Evolutionary conservation across 371 early-diverging fungal species (phyloP).

Genomic region (Mucor plumbeus): DNA sequence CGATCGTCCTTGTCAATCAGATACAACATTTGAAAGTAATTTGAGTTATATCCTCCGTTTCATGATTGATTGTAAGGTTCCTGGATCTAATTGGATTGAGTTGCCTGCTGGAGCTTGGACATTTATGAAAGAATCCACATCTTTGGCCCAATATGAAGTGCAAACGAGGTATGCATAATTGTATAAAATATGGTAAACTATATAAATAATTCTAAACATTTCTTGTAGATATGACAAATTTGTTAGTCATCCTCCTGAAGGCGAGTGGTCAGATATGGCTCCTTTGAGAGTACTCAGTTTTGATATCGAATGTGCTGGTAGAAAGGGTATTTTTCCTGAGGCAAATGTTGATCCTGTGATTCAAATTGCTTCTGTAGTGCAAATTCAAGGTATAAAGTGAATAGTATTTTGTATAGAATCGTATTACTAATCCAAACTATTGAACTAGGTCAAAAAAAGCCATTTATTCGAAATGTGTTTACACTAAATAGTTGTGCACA

Average conservation of each 20-base stretch:
- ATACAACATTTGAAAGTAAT: conserved; percentile 91
- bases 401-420: neutral
- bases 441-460: conserved; percentile 71
- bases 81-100: conserved; percentile 95
- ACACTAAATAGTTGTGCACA: conserved; percentile 88
- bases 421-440: neutral
- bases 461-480: conserved; percentile 94
- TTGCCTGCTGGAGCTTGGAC: conserved; percentile 77
- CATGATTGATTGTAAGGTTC: conserved; percentile 95
- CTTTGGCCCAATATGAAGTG: conserved; percentile 87
- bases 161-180: conserved; percentile 58
- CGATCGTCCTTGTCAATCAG: conserved; percentile 44
- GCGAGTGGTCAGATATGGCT: conserved; percentile 93
- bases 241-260: conserved; percentile 87
- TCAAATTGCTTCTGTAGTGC: conserved; percentile 98
- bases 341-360: conserved; percentile 97
- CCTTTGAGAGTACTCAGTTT: conserved; percentile 97
- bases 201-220: conserved; percentile 17
- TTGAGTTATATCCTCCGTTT: conserved; percentile 91
- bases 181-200: neutral
- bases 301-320: conserved; percentile 99
- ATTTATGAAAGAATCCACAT: conserved; percentile 46
- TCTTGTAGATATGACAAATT: conserved; percentile 64
- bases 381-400: conserved; percentile 71
- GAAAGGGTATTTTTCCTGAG: conserved; percentile 97